Evolutionary conservation across 371 early-diverging fungal species (phyloP).

Genomic region (Apophysomyces elegans): DNA sequence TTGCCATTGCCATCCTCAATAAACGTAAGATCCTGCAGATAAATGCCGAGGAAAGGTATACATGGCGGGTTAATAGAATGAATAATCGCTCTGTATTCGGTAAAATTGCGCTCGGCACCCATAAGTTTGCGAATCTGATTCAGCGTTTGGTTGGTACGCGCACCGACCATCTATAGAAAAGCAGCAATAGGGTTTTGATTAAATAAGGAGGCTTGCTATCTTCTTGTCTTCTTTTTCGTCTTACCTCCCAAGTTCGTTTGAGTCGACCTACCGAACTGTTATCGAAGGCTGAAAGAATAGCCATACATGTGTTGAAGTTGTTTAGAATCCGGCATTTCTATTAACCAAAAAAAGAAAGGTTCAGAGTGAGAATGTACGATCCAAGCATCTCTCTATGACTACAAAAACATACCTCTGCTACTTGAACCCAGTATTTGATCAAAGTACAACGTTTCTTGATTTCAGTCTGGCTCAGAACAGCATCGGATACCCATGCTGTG

Average conservation of each 20-base stretch:
- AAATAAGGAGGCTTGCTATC: no score
- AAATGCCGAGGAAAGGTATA: constrained; percentile 92
- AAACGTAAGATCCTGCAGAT: constrained; percentile 92
- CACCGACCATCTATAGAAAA: constrained; percentile 38
- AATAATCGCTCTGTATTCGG: constrained; percentile 84
- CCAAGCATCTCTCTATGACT: constrained; percentile 1
- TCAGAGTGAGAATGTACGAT: neutral
- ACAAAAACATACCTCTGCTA: constrained; percentile 67
- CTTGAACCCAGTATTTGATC: constrained; percentile 84
- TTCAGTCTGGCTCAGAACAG: constrained; percentile 80
- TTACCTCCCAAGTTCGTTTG: constrained; percentile 65
- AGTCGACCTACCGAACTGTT: constrained; percentile 89
- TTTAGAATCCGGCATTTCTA: constrained; percentile 39
- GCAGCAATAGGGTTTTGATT: neutral
- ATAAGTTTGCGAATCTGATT: constrained; percentile 68
- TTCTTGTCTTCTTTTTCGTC: constrained; percentile 25
- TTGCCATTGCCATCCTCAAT: constrained; percentile 93
- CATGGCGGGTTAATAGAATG: constrained; percentile 91
- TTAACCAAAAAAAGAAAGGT: neutral
- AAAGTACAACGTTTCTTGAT: constrained; percentile 74
- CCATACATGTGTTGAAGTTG: constrained; percentile 93
- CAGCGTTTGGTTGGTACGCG: constrained; percentile 46
- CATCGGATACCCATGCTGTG: constrained; percentile 87
- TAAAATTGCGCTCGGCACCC: constrained; percentile 84
- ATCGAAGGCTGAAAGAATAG: constrained; percentile 88